phyloP scores from a whole-genome alignment of 2,329 filamentous ascomycete genomes.

The Amesomyces nigricolor region DNA sequence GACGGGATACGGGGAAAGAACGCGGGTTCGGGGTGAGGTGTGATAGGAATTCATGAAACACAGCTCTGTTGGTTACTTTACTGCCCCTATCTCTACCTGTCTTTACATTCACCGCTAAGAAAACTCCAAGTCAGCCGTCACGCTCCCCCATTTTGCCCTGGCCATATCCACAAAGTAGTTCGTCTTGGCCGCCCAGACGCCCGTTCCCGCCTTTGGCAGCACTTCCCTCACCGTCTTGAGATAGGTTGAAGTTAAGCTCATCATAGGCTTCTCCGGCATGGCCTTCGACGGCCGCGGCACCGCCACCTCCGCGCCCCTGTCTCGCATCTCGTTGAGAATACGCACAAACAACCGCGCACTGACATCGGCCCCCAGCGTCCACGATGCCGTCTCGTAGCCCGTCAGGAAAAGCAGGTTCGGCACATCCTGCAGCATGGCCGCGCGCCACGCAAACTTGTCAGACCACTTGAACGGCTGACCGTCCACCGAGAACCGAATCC shows the following conservation, averaged over 20 bases:
- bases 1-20: too few species aligned
- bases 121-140: conserved; percentile 5
- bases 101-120: background rate
- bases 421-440: conserved; percentile 55
- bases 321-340: background rate
- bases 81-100: background rate
- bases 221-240: conserved; percentile 2
- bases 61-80: too few species aligned
- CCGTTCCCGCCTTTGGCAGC: conserved; percentile 6
- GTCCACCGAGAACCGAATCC: conserved; percentile 47
- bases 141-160: conserved; percentile 3
- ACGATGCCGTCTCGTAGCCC: conserved; percentile 41
- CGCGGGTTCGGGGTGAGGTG: too few species aligned
- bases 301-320: background rate
- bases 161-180: conserved; percentile 13
- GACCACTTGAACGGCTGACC: conserved; percentile 38
- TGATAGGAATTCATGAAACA: too few species aligned
- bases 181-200: conserved; percentile 10
- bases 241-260: conserved; percentile 6
- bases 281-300: conserved; percentile 4
- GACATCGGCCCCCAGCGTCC: conserved; percentile 8
- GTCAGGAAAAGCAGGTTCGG: conserved; percentile 55
- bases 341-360: conserved; percentile 6
- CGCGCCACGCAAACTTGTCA: conserved; percentile 51
- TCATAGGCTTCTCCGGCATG: conserved; percentile 9